Evolutionary conservation across 2,329 filamentous ascomycete species (phyloP), one percentile per base, ranked within the genome.

Genomic region (Drechslera avenae): DNA sequence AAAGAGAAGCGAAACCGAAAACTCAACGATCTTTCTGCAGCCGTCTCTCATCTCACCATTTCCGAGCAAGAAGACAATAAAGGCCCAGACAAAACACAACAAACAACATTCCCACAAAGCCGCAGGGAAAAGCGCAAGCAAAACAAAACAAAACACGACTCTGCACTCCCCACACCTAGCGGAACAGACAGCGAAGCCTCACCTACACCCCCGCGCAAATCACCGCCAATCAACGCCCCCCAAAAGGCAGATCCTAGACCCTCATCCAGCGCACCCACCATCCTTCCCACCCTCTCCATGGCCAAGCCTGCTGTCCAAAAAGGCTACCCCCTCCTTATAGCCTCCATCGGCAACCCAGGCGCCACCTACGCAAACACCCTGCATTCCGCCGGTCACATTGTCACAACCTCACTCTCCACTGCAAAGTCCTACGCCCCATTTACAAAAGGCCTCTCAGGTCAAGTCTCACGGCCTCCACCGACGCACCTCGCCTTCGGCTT

Each of bases 321-420:
- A 40, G 60, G 66, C 14, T 60, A 73, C 43, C 75, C 78, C 32
- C 84, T 96, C 62, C 84, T 97, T 49, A 81, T 97, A 64, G 83
- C 91, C 76, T 94, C 90, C 56, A 83, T 99, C 56, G 94, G 94
- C 61, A 97, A 97, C 64, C 91, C 89, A 5, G 63, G 64, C 49
- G 78, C 85, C 2, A 71, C 75, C 17, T 92, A 93, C 73, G 83
- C 84, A 59, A 81, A 87, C 57, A 95, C 90, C 16, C 85, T 93
- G 6, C 94, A 97, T 76, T 92, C 87, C 18, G 91, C 91, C 12
- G 94, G 92, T 9, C 93, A 97, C 76, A 83, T 86, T 48, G 83
- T 91, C 37, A 83, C 96, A 59, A 78, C 83, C 46, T 56, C 63
- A 42, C 58, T 69, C 43, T 44, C 58, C 0, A 31, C 36, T 3